phyloP scores from a whole-genome alignment of 768 basidiomycete genomes.

The Rhodotorula graminis region DNA sequence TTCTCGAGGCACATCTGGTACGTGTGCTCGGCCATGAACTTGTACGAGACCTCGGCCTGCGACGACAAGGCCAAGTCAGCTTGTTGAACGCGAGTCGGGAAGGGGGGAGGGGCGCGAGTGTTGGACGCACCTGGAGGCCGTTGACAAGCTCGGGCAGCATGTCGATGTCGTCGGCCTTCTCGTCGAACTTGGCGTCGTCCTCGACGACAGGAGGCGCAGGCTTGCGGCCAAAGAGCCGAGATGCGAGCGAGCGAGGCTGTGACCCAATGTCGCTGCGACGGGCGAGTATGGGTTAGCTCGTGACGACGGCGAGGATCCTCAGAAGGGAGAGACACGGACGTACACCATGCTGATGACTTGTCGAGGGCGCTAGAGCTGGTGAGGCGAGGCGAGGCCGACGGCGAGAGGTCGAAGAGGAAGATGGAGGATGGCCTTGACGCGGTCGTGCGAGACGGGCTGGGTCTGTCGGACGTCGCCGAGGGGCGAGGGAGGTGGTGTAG shows the following conservation, averaged over 20 bases:
- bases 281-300: no score
- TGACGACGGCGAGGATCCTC: background rate
- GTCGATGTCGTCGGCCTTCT: background rate
- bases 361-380: no score
- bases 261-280: no score
- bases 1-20: background rate
- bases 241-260: background rate
- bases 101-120: background rate
- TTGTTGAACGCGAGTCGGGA: no score
- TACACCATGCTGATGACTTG: no score
- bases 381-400: no score
- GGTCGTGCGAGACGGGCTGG: no score
- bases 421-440: no score
- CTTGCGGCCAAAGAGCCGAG: background rate
- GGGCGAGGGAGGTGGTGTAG: no score
- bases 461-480: no score
- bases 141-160: background rate
- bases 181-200: background rate
- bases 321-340: no score
- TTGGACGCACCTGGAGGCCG: background rate
- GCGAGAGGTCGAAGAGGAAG: no score
- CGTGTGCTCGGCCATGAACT: conserved; percentile 10
- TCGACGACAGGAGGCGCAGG: background rate
- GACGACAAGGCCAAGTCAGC: background rate
- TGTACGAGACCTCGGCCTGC: conserved; percentile 12